phyloP scores from a whole-genome alignment of 2,329 filamentous ascomycete species.

The Nemania sp. region DNA sequence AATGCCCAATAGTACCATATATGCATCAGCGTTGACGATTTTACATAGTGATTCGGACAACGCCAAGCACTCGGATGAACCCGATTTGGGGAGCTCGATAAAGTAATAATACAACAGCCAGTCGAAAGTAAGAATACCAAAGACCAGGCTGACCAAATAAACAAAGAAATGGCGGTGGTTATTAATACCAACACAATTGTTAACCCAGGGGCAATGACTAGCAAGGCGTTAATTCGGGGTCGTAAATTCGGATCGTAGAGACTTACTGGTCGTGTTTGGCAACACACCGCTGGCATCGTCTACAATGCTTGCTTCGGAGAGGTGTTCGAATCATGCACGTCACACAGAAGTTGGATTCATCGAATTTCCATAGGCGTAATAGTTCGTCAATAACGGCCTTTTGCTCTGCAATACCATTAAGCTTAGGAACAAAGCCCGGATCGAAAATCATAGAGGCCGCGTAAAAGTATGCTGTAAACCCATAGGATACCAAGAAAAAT shows the following conservation, averaged over 20 bases:
- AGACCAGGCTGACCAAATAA: constrained; percentile 82
- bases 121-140: constrained; percentile 80
- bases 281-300: constrained; percentile 89
- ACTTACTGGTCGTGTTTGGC: constrained; percentile 96
- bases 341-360: constrained; percentile 94
- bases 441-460: constrained; percentile 86
- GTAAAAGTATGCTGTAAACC: constrained; percentile 86
- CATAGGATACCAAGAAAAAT: constrained; percentile 73
- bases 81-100: constrained; percentile 65
- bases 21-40: constrained; percentile 82
- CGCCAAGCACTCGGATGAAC: constrained; percentile 74
- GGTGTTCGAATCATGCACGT: constrained; percentile 95
- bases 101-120: constrained; percentile 80
- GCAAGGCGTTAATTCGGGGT: constrained; percentile 42
- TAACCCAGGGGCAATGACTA: constrained; percentile 97
- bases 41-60: constrained; percentile 81
- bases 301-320: constrained; percentile 94
- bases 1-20: constrained; percentile 80
- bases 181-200: constrained; percentile 95
- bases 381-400: constrained; percentile 90
- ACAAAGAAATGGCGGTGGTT: constrained; percentile 96
- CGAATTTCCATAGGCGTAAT: constrained; percentile 86
- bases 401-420: constrained; percentile 89
- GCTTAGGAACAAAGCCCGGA: constrained; percentile 92
- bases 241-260: not conserved